phyloP scores from a whole-genome alignment of 2,329 filamentous ascomycete species.

The Chaetothyriales sp. region DNA sequence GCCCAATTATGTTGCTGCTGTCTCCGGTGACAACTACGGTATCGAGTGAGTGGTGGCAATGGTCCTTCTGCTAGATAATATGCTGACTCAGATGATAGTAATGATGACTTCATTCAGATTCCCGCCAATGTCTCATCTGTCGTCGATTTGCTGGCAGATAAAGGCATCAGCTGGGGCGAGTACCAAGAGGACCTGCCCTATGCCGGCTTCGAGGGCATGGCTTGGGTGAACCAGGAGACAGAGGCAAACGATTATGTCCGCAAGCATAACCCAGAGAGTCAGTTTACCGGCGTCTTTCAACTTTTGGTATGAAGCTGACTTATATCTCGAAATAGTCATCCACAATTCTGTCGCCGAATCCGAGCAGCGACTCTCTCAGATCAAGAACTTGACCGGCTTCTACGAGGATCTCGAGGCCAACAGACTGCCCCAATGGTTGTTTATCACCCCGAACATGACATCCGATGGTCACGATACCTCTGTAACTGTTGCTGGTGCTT shows the following conservation, averaged over 20 bases:
- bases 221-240: constrained; percentile 49
- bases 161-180: constrained; percentile 50
- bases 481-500: constrained; percentile 52
- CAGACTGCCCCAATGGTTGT: constrained; percentile 53
- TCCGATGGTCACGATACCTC: constrained; percentile 61
- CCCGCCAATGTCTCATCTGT: constrained; percentile 49
- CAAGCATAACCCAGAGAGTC: constrained; percentile 51
- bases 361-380: constrained; percentile 45
- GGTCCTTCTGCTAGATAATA: constrained; percentile 3
- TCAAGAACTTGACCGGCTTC: constrained; percentile 62
- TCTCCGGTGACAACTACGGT: constrained; percentile 59
- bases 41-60: constrained; percentile 29
- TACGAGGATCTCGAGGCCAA: constrained; percentile 48
- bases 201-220: constrained; percentile 52
- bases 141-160: constrained; percentile 52
- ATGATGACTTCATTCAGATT: constrained; percentile 48
- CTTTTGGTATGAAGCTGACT: constrained; percentile 8
- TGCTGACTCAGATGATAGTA: constrained; percentile 23
- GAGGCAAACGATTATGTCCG: constrained; percentile 63
- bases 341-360: constrained; percentile 50
- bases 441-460: constrained; percentile 39
- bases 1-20: constrained; percentile 58
- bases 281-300: background rate
- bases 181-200: constrained; percentile 71
- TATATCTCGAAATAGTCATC: constrained; percentile 34